Percentiles rank a stretch among this genome's conserved stretches.
Conservation (phyloP, 2,329 filamentous ascomycete species). For the Amphichorda felina region DNA sequence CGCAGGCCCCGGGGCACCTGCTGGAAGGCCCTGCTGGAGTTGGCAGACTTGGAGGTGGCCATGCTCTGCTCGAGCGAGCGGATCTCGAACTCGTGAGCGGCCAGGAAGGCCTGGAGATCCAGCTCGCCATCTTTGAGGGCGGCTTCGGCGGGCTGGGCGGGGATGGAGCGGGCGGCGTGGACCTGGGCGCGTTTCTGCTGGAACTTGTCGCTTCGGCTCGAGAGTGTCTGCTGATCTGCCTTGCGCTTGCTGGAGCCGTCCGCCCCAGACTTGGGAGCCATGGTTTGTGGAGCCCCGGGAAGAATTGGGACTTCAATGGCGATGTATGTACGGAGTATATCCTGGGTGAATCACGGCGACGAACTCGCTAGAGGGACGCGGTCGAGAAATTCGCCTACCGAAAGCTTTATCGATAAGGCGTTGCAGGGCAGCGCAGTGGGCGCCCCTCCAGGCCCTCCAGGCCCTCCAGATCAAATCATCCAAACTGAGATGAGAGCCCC, state of each 20-base stretch:
- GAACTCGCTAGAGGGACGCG: too few relatives aligned
- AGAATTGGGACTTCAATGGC: background rate
- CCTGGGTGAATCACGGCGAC: too few relatives aligned
- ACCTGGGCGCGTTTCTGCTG: conserved; percentile 33
- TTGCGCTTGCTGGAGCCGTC: conserved; percentile 13
- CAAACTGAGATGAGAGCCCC: too few relatives aligned
- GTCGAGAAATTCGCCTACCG: too few relatives aligned
- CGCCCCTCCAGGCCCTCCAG: background rate
- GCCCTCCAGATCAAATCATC: too few relatives aligned
- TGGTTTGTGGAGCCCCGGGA: background rate
- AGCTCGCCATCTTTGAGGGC: conserved; percentile 63
- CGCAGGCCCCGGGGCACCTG: conserved; percentile 76
- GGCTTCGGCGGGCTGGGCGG: conserved; percentile 35
- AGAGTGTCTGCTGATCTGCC: conserved; percentile 7
- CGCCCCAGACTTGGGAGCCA: background rate
- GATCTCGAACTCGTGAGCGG: conserved; percentile 82
- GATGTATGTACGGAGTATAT: too few relatives aligned
- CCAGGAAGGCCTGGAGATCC: conserved; percentile 74
- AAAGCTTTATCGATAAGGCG: conserved; percentile 1
- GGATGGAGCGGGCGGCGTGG: conserved; percentile 34
- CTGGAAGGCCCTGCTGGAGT: conserved; percentile 71
- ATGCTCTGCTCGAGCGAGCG: conserved; percentile 74
- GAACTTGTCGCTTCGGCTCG: conserved; percentile 11
- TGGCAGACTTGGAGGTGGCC: conserved; percentile 52
- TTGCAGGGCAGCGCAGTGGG: too few relatives aligned